Percentiles rank a stretch among this genome's conserved stretches.
These are phyloP conservation scores for Termitomyces sp. DNA, from an alignment of 768 basidiomycete genomes.

Conservation along the genomic window DNA sequence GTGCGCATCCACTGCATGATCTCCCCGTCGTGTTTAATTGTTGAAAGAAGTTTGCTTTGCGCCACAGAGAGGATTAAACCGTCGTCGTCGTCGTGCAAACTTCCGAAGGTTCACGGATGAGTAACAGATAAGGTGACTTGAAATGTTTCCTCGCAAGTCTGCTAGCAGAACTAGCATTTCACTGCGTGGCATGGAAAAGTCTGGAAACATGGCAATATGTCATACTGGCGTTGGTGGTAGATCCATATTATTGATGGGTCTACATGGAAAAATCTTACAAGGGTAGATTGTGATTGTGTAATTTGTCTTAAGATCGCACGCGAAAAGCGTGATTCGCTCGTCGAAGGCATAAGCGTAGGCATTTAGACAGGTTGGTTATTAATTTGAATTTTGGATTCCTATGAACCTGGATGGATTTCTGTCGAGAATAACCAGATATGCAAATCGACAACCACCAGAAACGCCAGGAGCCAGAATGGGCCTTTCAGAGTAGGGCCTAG, in stretches of 20 bases:
- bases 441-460: conserved; percentile 50
- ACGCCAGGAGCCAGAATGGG: conserved; percentile 37
- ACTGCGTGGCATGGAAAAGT: not conserved
- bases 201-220: not conserved
- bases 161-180: not conserved
- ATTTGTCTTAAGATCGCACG: not conserved
- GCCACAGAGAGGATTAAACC: not conserved
- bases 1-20: not conserved
- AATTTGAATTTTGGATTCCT: not conserved
- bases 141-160: not conserved
- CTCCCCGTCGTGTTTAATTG: not conserved
- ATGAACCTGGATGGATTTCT: conserved; percentile 18
- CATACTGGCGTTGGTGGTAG: not conserved
- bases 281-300: not conserved
- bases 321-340: not conserved
- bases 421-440: conserved; percentile 34
- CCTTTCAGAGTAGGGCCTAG: no score
- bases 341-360: not conserved
- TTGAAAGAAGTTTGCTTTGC: not conserved
- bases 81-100: not conserved
- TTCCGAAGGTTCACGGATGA: not conserved
- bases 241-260: not conserved
- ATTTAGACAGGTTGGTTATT: not conserved
- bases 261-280: not conserved
- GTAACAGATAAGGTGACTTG: not conserved